Base-by-base conservation (phyloP, 2,329 filamentous ascomycete genomes). In the Fusarium longipes region DNA sequence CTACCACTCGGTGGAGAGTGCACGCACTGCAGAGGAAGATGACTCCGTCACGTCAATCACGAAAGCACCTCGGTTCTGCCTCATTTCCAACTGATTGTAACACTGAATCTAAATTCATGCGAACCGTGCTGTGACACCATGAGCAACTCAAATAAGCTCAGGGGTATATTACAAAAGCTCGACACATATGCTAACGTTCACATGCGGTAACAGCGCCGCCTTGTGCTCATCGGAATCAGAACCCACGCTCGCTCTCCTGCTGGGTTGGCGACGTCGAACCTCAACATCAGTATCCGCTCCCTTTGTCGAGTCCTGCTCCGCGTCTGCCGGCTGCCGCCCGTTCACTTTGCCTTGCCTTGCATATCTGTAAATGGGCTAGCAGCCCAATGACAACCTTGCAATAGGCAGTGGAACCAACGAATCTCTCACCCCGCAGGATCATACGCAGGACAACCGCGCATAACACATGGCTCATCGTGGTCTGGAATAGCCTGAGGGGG, bases 371-470 rank as follows among this genome's bases (percentile, higher is more conserved):
- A 59, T 43, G 44, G 50, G 36, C 44, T 54, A 36, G 48, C 48
- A 51, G 33, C 50, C 47, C 36, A 35, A 51, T 44, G 32, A 44
- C 51, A 43, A 56, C 45, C 33, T 53, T 49, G 54, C n/a, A 32
- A 57, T 27, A 55, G 33, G 44, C 36, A 63, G 65, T 68, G 64
- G 64, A 65, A 68, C 64, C 64, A 67, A 56, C 30, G 57, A 55
- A 67, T 49, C 43, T 65, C 25, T 54, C 59, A 57, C 64, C 64
- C 64, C 64, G 64, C 65, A 65, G 64, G 49, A 61, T 59, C 58
- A 67, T 44, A 47, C 59, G 44, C 36, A 62, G 68, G 42, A 65
- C 38, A 57, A 68, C 42, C 43, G 51, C 60, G 49, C 39, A 65
- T 55, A 68, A 35, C 64, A 65, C 59, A 66, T 66, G 62, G 63